Percentiles rank a stretch among this genome's conserved stretches.
phyloP scores from a whole-genome alignment of 495 filamentous ascomycete genomes.

The Arthonia radiata region DNA sequence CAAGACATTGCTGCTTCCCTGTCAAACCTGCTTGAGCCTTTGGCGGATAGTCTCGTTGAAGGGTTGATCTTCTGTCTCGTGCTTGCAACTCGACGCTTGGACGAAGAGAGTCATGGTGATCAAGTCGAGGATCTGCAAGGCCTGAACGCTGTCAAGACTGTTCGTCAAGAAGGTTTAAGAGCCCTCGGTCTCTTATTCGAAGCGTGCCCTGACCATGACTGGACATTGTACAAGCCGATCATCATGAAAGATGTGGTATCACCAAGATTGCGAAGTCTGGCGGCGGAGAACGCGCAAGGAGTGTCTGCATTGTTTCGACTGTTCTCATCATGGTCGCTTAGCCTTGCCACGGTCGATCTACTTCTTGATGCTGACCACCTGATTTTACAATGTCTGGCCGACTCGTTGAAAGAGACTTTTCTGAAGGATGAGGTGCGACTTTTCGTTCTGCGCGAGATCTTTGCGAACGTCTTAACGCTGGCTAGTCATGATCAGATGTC shows the following conservation, averaged over 20 bases:
- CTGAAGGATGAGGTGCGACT: constrained; percentile 73
- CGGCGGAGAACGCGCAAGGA: constrained; percentile 68
- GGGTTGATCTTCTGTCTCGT: constrained; percentile 58
- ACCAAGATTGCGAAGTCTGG: constrained; percentile 53
- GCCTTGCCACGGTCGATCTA: constrained; percentile 38
- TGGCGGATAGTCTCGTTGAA: constrained; percentile 37
- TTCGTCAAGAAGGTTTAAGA: constrained; percentile 51
- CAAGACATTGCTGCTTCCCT: constrained; percentile 68
- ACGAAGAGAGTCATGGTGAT: constrained; percentile 14
- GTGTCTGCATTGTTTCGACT: constrained; percentile 62
- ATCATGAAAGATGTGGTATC: constrained; percentile 53
- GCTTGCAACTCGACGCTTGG: constrained; percentile 30
- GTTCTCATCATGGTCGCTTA: constrained; percentile 53
- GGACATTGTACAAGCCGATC: constrained; percentile 39
- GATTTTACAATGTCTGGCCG: constrained; percentile 42
- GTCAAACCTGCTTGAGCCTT: constrained; percentile 37
- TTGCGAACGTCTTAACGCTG: constrained; percentile 36
- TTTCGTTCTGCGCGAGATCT: constrained; percentile 48
- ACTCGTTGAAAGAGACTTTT: constrained; percentile 44
- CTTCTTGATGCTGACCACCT: constrained; percentile 35
- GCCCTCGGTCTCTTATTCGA: constrained; percentile 56
- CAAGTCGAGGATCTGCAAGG: constrained; percentile 1
- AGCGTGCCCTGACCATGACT: constrained; percentile 36
- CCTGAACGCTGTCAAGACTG: constrained; percentile 27
- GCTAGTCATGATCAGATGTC: constrained; percentile 22